A percentile compares a stretch with the other conserved stretches of the same genome.
phyloP scores from a whole-genome alignment of 768 basidiomycete species.

The Nidularia pulvinata region DNA sequence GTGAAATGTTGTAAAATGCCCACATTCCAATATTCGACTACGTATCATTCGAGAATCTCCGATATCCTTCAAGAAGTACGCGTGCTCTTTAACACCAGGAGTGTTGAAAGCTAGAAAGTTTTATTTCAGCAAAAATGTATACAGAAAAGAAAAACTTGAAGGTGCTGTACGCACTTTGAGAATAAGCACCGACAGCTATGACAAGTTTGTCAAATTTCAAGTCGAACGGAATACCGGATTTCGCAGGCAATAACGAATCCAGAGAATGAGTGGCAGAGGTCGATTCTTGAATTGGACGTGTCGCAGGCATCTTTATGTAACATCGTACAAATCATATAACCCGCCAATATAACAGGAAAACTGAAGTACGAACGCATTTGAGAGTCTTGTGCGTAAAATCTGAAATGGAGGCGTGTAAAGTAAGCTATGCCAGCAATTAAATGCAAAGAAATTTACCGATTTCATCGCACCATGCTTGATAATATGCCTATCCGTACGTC shows the following conservation, averaged over 20 bases:
- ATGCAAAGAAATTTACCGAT: constrained; percentile 43
- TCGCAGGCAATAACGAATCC: constrained; percentile 1
- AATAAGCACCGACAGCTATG: constrained; percentile 85
- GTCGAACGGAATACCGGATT: constrained; percentile 39
- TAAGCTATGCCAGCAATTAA: not conserved
- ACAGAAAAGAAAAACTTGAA: not conserved
- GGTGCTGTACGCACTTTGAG: constrained; percentile 56
- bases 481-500: constrained; percentile 42
- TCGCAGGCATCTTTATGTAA: constrained; percentile 57
- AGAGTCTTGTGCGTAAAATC: constrained; percentile 63
- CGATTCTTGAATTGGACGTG: constrained; percentile 29
- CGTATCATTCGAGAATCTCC: constrained; percentile 74
- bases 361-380: constrained; percentile 48
- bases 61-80: constrained; percentile 82
- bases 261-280: not conserved
- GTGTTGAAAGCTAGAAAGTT: constrained; percentile 55
- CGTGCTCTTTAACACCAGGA: constrained; percentile 80
- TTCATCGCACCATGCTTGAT: constrained; percentile 77
- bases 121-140: constrained; percentile 2
- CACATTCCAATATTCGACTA: constrained; percentile 73
- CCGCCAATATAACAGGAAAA: not conserved
- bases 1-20: constrained; percentile 5
- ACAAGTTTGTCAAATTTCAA: constrained; percentile 80
- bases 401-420: constrained; percentile 12
- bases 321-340: not conserved